Evolutionary conservation across 257 asterid species (phyloP).

Genomic region (Linaria vulgaris): DNA sequence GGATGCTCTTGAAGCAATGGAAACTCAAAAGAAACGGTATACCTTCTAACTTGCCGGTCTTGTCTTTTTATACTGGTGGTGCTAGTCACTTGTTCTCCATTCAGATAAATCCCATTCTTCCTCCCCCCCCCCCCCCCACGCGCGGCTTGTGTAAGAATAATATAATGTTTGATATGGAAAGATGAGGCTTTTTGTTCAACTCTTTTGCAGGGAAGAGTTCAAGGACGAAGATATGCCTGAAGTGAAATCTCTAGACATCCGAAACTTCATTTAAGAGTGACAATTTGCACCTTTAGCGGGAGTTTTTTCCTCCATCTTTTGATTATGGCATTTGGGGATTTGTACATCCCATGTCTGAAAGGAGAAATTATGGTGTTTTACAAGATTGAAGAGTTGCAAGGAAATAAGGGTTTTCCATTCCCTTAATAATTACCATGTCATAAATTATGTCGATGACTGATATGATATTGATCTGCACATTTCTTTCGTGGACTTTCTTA

Average conservation of each 20-base stretch:
- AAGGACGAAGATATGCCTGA: constrained; percentile 79
- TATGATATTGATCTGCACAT: too few species aligned
- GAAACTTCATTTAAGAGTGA: constrained; percentile 63
- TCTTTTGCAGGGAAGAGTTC: constrained; percentile 72
- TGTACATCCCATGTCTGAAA: constrained; percentile 17
- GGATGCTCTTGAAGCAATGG: constrained; percentile 90
- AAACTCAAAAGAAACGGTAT: constrained; percentile 85
- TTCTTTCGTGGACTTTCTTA: too few species aligned
- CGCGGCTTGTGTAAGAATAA: not conserved
- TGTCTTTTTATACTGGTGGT: not conserved
- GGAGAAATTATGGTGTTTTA: constrained; percentile 33
- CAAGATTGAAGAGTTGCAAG: constrained; percentile 33
- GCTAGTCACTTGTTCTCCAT: not conserved
- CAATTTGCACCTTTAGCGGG: constrained; percentile 5
- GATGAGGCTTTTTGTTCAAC: not conserved
- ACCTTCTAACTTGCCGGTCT: not conserved
- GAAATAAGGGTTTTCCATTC: constrained; percentile 21
- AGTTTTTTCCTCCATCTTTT: constrained; percentile 23
- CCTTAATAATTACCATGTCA: constrained; percentile 35
- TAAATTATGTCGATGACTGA: constrained; percentile 2
- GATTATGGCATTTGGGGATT: constrained; percentile 18
- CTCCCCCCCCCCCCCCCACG: not conserved
- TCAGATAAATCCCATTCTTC: not conserved
- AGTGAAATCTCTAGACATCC: constrained; percentile 79
- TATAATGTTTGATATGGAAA: not conserved